phyloP scores from a whole-genome alignment of 1,284 basidiomycete genomes.

The Pseudozyma pruni region DNA sequence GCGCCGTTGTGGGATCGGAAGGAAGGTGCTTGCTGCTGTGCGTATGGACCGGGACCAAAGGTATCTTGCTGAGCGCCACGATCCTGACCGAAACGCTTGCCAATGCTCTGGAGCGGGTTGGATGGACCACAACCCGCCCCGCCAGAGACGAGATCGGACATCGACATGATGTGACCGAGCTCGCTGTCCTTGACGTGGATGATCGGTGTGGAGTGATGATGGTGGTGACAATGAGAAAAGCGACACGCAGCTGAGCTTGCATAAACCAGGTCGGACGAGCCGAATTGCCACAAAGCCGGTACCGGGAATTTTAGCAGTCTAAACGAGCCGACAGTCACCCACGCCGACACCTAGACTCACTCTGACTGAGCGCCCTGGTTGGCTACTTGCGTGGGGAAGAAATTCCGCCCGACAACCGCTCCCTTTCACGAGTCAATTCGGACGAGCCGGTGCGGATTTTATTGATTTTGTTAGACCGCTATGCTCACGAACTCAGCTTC shows the following conservation, averaged over 20 bases:
- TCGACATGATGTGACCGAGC: slow-evolving; percentile 46
- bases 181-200: slow-evolving; percentile 16
- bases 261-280: slow-evolving; percentile 4
- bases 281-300: slow-evolving; percentile 32
- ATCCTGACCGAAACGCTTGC: slow-evolving; percentile 65
- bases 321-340: too few species aligned
- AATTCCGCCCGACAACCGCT: too few species aligned
- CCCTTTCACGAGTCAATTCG: too few species aligned
- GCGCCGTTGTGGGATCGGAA: slow-evolving; percentile 23
- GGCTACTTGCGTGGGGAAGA: too few species aligned
- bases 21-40: slow-evolving; percentile 12
- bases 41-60: slow-evolving; percentile 8
- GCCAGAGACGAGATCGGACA: slow-evolving; percentile 63
- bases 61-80: slow-evolving; percentile 58
- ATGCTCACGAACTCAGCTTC: too few species aligned
- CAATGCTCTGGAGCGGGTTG: slow-evolving; percentile 63
- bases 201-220: not conserved
- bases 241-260: slow-evolving; percentile 6
- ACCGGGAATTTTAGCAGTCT: slow-evolving; percentile 2
- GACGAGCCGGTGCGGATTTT: not conserved
- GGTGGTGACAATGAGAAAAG: slow-evolving; percentile 2
- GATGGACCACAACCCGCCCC: slow-evolving; percentile 65
- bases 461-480: too few species aligned
- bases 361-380: too few species aligned
- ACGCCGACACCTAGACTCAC: too few species aligned